phyloP scores from a whole-genome alignment of 2,329 filamentous ascomycete species.

The Calonectria honghensis region DNA sequence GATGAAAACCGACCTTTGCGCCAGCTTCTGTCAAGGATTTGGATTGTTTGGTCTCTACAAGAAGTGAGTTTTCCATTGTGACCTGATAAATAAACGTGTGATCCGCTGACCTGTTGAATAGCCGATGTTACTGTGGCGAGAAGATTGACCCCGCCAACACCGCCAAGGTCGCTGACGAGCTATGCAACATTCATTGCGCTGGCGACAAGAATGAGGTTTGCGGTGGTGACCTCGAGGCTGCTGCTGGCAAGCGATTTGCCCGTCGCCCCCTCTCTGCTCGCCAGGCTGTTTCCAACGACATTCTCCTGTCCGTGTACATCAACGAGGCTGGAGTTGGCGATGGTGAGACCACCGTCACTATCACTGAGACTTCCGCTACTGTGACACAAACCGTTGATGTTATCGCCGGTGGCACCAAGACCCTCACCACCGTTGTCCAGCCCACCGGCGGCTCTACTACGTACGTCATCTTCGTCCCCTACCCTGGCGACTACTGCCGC shows the following conservation, averaged over 20 bases:
- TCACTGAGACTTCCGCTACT: background rate
- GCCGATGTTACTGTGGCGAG: slow-evolving; percentile 51
- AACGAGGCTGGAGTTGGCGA: slow-evolving; percentile 32
- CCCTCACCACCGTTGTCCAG: slow-evolving; percentile 46
- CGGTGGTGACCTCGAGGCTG: slow-evolving; percentile 45
- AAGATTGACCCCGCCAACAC: slow-evolving; percentile 39
- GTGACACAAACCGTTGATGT: slow-evolving; percentile 31
- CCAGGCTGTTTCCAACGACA: slow-evolving; percentile 47
- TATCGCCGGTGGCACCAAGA: slow-evolving; percentile 45
- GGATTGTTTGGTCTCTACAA: slow-evolving; percentile 51
- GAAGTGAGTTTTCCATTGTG: slow-evolving; percentile 44
- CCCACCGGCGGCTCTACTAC: slow-evolving; percentile 6
- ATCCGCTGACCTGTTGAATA: slow-evolving; percentile 29
- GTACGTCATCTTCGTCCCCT: slow-evolving; percentile 49
- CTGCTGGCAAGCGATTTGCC: slow-evolving; percentile 41
- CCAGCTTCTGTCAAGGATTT: slow-evolving; percentile 16
- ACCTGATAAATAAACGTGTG: background rate
- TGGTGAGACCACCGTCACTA: slow-evolving; percentile 1
- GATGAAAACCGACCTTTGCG: background rate
- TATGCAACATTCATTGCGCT: slow-evolving; percentile 49
- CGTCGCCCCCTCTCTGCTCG: slow-evolving; percentile 37
- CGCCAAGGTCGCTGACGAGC: slow-evolving; percentile 29
- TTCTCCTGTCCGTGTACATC: slow-evolving; percentile 52
- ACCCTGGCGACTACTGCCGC: slow-evolving; percentile 45
- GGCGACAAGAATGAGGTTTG: slow-evolving; percentile 49